A percentile compares a stretch with the other conserved stretches of the same genome.
These are phyloP conservation scores for Globisporangium okanoganense DNA, from an alignment of 352 stramenopile genomes.

Conservation along the genomic window DNA sequence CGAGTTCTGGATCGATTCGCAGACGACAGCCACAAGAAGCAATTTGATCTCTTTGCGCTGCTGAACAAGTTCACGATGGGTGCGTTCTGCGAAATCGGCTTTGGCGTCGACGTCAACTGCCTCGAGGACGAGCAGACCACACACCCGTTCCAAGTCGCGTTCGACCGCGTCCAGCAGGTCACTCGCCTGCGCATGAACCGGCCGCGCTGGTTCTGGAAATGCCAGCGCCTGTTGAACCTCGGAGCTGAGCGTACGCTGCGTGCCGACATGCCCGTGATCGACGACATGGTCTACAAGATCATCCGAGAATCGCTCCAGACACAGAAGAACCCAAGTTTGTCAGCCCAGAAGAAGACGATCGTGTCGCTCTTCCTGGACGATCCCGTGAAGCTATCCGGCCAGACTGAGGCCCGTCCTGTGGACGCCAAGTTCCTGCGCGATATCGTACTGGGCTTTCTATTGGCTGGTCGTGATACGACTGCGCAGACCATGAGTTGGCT, in stretches of 20 bases:
- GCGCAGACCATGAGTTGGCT: slow-evolving; percentile 52
- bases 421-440: slow-evolving; percentile 33
- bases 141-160: slow-evolving; percentile 38
- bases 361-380: slow-evolving; percentile 25
- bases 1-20: slow-evolving; percentile 3
- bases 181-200: slow-evolving; percentile 25
- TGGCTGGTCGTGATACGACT: slow-evolving; percentile 60
- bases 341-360: neutral
- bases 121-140: neutral
- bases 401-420: slow-evolving; percentile 1
- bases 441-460: slow-evolving; percentile 58
- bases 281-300: slow-evolving; percentile 10
- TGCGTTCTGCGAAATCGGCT: slow-evolving; percentile 27
- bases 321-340: neutral
- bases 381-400: neutral
- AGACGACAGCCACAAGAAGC: neutral
- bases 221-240: slow-evolving; percentile 32
- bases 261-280: slow-evolving; percentile 4
- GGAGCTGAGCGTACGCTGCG: slow-evolving; percentile 17
- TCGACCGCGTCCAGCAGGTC: slow-evolving; percentile 27
- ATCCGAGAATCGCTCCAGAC: slow-evolving; percentile 13
- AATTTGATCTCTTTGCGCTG: slow-evolving; percentile 5
- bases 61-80: slow-evolving; percentile 17
- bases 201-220: slow-evolving; percentile 34
- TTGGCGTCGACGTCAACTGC: slow-evolving; percentile 24